phyloP scores from a whole-genome alignment of 2,329 filamentous ascomycete genomes.

The Fusarium sp. region DNA sequence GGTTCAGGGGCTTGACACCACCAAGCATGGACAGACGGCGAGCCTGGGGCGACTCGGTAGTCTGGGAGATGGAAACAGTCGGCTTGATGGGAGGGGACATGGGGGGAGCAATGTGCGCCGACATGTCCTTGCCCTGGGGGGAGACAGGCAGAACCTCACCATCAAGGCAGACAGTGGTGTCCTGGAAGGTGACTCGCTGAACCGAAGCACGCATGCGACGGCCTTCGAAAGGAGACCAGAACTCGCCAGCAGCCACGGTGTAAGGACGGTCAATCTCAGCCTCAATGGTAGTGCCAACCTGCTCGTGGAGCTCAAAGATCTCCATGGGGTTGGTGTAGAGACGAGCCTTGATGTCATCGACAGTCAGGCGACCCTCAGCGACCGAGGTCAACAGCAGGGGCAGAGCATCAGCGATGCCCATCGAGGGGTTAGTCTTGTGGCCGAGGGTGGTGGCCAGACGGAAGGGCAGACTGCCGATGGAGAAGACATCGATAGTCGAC shows the following conservation, averaged over 20 bases:
- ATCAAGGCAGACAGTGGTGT: conserved; percentile 80
- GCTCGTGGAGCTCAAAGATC: conserved; percentile 87
- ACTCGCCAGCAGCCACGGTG: conserved; percentile 59
- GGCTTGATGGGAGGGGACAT: conserved; percentile 71
- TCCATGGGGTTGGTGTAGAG: conserved; percentile 83
- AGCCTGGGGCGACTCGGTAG: conserved; percentile 53
- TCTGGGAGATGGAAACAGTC: conserved; percentile 54
- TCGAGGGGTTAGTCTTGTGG: conserved; percentile 66
- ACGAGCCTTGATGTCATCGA: conserved; percentile 78
- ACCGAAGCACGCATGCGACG: conserved; percentile 77
- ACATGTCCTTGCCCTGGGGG: conserved; percentile 80
- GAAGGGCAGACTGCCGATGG: conserved; percentile 82
- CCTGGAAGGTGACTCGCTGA: conserved; percentile 81
- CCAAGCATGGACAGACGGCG: conserved; percentile 49
- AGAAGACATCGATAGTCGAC: conserved; percentile 81
- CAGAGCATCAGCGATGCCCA: conserved; percentile 79
- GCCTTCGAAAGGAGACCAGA: conserved; percentile 80
- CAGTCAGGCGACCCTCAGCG: conserved; percentile 76
- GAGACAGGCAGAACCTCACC: conserved; percentile 68
- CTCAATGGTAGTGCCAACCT: conserved; percentile 78
- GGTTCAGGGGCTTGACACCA: conserved; percentile 46
- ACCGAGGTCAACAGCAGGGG: conserved; percentile 83
- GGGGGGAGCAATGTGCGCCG: conserved; percentile 69
- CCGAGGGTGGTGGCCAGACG: conserved; percentile 73
- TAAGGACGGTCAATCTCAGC: conserved; percentile 81